Evolutionary conservation across 768 basidiomycete species (phyloP).

Genomic region (Xerocomellus amylosporus): DNA sequence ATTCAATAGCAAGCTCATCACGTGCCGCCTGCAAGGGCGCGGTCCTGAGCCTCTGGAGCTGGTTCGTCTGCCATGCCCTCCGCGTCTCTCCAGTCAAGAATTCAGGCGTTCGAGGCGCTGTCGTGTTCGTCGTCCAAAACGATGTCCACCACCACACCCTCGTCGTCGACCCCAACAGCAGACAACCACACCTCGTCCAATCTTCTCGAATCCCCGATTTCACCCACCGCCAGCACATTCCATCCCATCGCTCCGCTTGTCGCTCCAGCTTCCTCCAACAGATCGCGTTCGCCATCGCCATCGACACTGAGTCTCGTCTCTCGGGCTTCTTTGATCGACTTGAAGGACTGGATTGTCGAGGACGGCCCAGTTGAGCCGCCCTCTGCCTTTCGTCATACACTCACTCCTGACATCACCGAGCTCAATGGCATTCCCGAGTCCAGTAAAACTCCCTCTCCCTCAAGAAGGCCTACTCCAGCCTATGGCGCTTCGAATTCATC

Average conservation of each 20-base stretch:
- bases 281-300: slow-evolving; percentile 45
- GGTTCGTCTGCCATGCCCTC: slow-evolving; percentile 39
- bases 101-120: slow-evolving; percentile 63
- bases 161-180: slow-evolving; percentile 6
- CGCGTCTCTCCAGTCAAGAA: slow-evolving; percentile 52
- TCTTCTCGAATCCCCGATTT: slow-evolving; percentile 50
- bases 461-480: slow-evolving; percentile 8
- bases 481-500: slow-evolving; percentile 11
- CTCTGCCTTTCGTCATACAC: slow-evolving; percentile 11
- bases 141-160: slow-evolving; percentile 7
- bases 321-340: slow-evolving; percentile 64
- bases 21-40: background rate
- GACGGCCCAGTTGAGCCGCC: slow-evolving; percentile 44
- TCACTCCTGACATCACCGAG: slow-evolving; percentile 6
- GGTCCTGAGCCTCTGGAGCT: no score
- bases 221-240: slow-evolving; percentile 43
- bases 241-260: slow-evolving; percentile 42
- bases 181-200: slow-evolving; percentile 14
- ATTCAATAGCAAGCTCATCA: background rate
- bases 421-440: slow-evolving; percentile 20
- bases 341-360: slow-evolving; percentile 72
- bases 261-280: slow-evolving; percentile 21
- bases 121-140: slow-evolving; percentile 30
- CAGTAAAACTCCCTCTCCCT: slow-evolving; percentile 26
- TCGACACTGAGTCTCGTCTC: slow-evolving; percentile 39